Base-by-base conservation (phyloP, 1,284 basidiomycete genomes). In the Ceratobasidium sp. region DNA sequence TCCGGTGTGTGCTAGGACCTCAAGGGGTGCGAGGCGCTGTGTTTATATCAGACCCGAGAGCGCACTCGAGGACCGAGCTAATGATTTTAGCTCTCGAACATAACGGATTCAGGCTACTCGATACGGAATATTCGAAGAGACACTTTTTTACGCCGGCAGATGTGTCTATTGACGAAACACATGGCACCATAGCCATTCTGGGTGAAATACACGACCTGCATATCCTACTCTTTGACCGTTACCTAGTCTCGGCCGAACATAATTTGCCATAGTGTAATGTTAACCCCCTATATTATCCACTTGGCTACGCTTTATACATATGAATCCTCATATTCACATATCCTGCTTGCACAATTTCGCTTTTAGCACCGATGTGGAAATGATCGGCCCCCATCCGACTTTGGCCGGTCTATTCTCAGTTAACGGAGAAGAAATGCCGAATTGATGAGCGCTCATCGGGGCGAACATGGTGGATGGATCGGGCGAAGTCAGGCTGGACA, bases 21-120 rank as follows among this genome's bases (percentile, higher is more conserved):
- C 50, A 39, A 41, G 60, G 60, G 21, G 39, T 64, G 16, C 60
- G 60, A 13, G 60, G 60, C 23, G 60, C 44, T 1, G 60, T 27
- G 16, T 29, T 49, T 19, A 53, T 54, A n/a, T 49, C 60, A 25
- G 60, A 41, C 21, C 60, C 60, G 50, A 64, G 60, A 39, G 19
- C 29, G 39, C 29, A 29, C 44, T 9, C 23, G n/a, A 49, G 23
- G 25, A 23, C 50, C 42, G 23, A 36, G 27, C 50, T 64, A 16
- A 49, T 46, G 33, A 33, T 64, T 2, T 23, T 64, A 16, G 53
- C 60, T 3, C 50, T 49, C 25, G 16, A 27, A 3, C 36, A 30
- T 19, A 29, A 39, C 23, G 27, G 14, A 19, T 33, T 53, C 25
- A 3, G 7, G 50, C 13, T 44, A n/a, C 39, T 16, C 16, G 19